Base-by-base conservation (phyloP, 139 green algal species). In the Chlorella sp. region DNA sequence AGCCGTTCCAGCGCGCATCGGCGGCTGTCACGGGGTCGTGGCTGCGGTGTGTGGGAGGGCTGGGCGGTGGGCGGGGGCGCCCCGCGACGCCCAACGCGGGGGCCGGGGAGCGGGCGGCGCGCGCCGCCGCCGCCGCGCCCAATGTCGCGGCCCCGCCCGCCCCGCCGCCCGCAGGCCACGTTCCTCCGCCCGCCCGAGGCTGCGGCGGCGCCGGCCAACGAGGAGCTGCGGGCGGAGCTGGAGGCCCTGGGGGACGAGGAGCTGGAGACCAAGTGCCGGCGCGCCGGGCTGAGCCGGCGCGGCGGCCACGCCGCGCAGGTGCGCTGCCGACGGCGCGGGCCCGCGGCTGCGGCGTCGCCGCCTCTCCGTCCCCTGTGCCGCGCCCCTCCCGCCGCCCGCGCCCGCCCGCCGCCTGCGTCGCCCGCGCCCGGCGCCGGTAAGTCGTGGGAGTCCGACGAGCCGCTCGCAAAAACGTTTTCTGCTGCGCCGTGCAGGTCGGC, bases 241-340 rank as follows among this genome's bases (percentile, higher is more conserved):
- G 79, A 87, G 71, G 74, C 67, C 5, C 42, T 94, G 50, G 27
- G 56, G 0, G 65, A 80, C 0, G 90, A 93, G 55, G 87, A 92
- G 53, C 73, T 97, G 61, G 90, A 94, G 41, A 68, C 79, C 5
- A 72, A 81, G 2, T 95, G 90, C 74, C 78, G 85, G 38, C 68
- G 82, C 11, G 83, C 51, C 19, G 92, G 92, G 29, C 64, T 97
- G 0, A 87, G 67, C 35, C 74, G 67, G 2, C 83, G 76, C 46
- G 89, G 91, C 19, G 86, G 85, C 68, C 81, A 63, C n/a, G 51
- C 50, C 8, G 65, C 65, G 2, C 73, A 67, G 60, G n/a, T n/a
- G n/a, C n/a, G n/a, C n/a, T n/a, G n/a, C 48, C 48, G 15, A 56
- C 15, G 17, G 48, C 15, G 48, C 48, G 48, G n/a, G n/a, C n/a